phyloP scores from a whole-genome alignment of 2,329 filamentous ascomycete species.

The Talaromyces sp. region DNA sequence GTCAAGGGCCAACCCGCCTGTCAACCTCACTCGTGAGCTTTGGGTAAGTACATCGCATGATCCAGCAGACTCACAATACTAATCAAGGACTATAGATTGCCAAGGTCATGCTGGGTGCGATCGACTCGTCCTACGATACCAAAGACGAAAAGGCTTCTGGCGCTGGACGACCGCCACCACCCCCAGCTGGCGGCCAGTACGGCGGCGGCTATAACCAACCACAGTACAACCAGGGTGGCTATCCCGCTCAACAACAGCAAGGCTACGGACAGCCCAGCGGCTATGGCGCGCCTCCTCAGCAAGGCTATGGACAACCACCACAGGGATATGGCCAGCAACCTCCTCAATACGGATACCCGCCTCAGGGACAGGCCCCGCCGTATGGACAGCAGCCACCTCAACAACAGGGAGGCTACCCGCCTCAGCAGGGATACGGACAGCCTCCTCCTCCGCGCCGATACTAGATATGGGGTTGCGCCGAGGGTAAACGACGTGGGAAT shows the following conservation, averaged over 20 bases:
- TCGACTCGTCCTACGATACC: conserved; percentile 59
- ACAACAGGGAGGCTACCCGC: conserved; percentile 8
- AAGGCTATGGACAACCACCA: conserved; percentile 17
- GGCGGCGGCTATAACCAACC: conserved; percentile 24
- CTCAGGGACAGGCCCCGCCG: conserved; percentile 4
- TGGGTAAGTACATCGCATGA: conserved; percentile 41
- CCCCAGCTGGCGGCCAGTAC: conserved; percentile 25
- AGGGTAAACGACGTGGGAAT: background rate
- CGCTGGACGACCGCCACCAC: conserved; percentile 21
- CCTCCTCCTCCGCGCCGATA: conserved; percentile 8
- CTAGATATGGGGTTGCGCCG: background rate
- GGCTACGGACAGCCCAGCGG: conserved; percentile 18
- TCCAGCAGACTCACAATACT: background rate
- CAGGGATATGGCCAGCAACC: conserved; percentile 5
- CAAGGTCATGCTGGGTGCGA: conserved; percentile 62
- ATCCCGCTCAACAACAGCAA: conserved; percentile 13
- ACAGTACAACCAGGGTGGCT: conserved; percentile 14
- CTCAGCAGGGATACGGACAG: conserved; percentile 5
- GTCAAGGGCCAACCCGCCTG: conserved; percentile 54
- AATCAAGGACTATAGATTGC: conserved; percentile 39
- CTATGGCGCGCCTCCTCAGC: conserved; percentile 16
- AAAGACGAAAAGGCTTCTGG: conserved; percentile 55
- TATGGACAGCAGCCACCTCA: conserved; percentile 1
- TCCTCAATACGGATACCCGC: conserved; percentile 4
- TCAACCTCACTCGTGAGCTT: conserved; percentile 59